Conservation (phyloP, 2,329 filamentous ascomycete species). For the Ophiocordyceps camponoti-rufipedis region DNA sequence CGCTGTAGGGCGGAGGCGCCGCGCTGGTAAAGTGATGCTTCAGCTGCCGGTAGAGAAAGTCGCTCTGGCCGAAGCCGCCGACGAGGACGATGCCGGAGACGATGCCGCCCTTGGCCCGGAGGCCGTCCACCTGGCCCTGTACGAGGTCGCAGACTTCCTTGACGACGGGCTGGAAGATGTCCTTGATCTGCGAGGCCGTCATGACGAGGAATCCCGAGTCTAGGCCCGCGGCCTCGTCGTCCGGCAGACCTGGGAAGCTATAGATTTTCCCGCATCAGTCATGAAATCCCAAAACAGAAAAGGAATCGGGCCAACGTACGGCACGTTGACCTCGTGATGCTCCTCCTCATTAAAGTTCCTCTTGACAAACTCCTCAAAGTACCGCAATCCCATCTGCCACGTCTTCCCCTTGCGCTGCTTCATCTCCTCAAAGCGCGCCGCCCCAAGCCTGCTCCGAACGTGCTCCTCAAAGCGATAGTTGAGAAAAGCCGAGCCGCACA, state of each 20-base stretch:
- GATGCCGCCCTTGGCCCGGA: constrained; percentile 41
- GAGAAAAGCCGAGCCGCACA: constrained; percentile 63
- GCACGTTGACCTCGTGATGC: constrained; percentile 58
- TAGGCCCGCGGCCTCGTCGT: constrained; percentile 56
- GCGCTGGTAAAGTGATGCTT: constrained; percentile 48
- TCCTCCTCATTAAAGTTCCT: constrained; percentile 69
- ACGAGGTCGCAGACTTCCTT: constrained; percentile 52
- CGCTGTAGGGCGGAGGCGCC: constrained; percentile 44
- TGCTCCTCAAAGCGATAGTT: constrained; percentile 72
- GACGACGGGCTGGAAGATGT: constrained; percentile 59
- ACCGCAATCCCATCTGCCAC: constrained; percentile 62
- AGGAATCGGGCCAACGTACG: constrained; percentile 24
- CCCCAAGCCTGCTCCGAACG: constrained; percentile 48
- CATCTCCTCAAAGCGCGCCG: constrained; percentile 53
- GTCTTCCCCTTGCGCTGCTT: constrained; percentile 60
- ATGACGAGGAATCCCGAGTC: constrained; percentile 64
- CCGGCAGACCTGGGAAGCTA: constrained; percentile 54
- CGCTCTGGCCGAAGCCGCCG: constrained; percentile 64
- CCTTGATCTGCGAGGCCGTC: constrained; percentile 49
- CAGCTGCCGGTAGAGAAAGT: constrained; percentile 55
- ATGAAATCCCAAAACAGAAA: not conserved
- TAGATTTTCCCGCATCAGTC: not conserved
- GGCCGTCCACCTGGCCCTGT: constrained; percentile 45
- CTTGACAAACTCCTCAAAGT: constrained; percentile 76
- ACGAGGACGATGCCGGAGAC: constrained; percentile 65